phyloP scores from a whole-genome alignment of 2,329 filamentous ascomycete genomes.

The Fusarium sp. region DNA sequence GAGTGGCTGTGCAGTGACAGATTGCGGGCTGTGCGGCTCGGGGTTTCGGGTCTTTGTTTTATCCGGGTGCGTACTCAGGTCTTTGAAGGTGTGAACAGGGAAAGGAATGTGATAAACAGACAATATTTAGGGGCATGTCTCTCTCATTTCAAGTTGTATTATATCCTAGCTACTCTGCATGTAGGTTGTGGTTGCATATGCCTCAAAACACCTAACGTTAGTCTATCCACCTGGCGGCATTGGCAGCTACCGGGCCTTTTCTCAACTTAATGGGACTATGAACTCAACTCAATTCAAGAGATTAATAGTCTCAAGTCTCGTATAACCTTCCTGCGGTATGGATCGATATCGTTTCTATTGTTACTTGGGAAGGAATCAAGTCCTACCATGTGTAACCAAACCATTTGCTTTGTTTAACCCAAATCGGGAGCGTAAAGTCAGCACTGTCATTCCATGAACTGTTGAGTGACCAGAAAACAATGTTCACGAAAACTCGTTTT shows the following conservation, averaged over 20 bases:
- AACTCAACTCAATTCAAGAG: neutral
- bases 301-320: neutral
- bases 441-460: neutral
- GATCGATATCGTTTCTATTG: neutral
- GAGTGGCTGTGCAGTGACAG: constrained; percentile 36
- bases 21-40: constrained; percentile 18
- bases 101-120: neutral
- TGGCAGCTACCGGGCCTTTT: neutral
- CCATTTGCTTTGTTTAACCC: neutral
- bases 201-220: neutral
- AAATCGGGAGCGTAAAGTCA: neutral
- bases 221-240: neutral
- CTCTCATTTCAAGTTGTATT: neutral
- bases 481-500: neutral
- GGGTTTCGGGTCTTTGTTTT: constrained; percentile 21
- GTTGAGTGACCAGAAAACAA: neutral
- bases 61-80: constrained; percentile 4
- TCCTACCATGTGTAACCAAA: neutral
- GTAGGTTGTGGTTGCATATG: neutral
- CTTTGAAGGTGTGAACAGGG: neutral
- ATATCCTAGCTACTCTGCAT: neutral
- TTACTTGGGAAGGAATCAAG: neutral
- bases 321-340: neutral
- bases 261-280: neutral
- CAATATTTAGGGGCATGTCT: neutral